Percentiles rank a stretch among this genome's conserved stretches.
Conservation (phyloP, 768 basidiomycete genomes). For the Psilocybe cubensis region DNA sequence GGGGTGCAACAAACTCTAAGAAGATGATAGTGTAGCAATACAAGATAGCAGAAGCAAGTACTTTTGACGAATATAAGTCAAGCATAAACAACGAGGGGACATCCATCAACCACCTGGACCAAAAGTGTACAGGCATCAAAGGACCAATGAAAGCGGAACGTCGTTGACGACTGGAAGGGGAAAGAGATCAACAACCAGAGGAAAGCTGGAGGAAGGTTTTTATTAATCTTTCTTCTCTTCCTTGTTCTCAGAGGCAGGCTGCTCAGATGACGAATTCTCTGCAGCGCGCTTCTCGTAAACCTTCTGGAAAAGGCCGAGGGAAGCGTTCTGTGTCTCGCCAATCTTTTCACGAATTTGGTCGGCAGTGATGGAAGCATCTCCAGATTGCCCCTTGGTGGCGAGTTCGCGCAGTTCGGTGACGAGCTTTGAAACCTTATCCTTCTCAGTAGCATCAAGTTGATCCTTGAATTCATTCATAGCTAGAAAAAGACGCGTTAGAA, state of each 20-base stretch:
- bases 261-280: conserved; percentile 56
- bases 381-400: conserved; percentile 86
- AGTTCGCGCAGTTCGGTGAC: conserved; percentile 87
- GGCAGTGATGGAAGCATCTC: conserved; percentile 79
- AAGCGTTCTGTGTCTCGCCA: conserved; percentile 92
- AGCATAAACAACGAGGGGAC: conserved; percentile 26
- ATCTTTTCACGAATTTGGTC: conserved; percentile 93
- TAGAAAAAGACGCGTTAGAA: conserved; percentile 26
- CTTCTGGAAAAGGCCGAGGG: conserved; percentile 97
- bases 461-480: conserved; percentile 98
- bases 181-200: conserved; percentile 7
- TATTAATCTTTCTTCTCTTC: conserved; percentile 89
- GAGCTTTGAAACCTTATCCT: conserved; percentile 91
- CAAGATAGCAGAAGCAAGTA: conserved; percentile 19
- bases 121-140: conserved; percentile 6
- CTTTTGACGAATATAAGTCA: conserved; percentile 35
- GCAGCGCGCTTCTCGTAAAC: conserved; percentile 92
- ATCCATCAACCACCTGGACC: conserved; percentile 12
- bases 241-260: conserved; percentile 45
- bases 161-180: conserved; percentile 12
- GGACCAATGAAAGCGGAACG: conserved; percentile 11
- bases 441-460: conserved; percentile 89
- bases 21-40: conserved; percentile 21
- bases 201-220: conserved; percentile 9
- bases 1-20: conserved; percentile 23